Conservation (phyloP, 2,329 filamentous ascomycete genomes). For the Venturia effusa region DNA sequence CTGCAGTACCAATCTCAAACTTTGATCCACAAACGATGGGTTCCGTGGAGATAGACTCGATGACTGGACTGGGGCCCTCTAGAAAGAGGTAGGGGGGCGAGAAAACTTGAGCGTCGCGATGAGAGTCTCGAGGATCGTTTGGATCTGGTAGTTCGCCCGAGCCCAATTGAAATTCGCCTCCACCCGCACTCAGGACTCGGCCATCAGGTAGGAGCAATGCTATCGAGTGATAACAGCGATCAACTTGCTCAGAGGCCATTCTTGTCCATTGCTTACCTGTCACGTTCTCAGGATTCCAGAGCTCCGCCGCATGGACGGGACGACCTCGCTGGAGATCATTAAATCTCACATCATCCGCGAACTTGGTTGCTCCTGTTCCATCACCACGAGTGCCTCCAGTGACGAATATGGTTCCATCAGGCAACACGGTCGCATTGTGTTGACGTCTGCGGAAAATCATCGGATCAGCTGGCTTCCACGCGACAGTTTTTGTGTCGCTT, state of each 20-base stretch:
- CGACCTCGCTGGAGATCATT: not conserved
- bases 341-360: constrained; percentile 13
- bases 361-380: too few relatives aligned
- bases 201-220: constrained; percentile 19
- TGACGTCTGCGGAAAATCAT: constrained; percentile 19
- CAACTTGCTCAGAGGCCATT: constrained; percentile 18
- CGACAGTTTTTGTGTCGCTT: too few relatives aligned
- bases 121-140: constrained; percentile 9
- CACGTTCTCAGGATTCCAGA: constrained; percentile 18
- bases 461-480: too few relatives aligned
- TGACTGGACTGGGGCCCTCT: not conserved
- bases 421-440: constrained; percentile 17
- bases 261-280: constrained; percentile 17
- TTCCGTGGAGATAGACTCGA: too few relatives aligned
- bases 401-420: constrained; percentile 21
- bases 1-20: not conserved
- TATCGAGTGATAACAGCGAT: constrained; percentile 20
- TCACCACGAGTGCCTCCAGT: constrained; percentile 17
- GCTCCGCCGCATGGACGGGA: constrained; percentile 13
- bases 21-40: not conserved
- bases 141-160: not conserved
- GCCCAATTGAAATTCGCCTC: constrained; percentile 16
- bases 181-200: constrained; percentile 19
- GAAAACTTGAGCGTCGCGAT: constrained; percentile 20
- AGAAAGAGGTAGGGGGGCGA: constrained; percentile 22